Evolutionary conservation across 75 land plant species (phyloP).

Genomic region (Cunninghamia lanceolata): DNA sequence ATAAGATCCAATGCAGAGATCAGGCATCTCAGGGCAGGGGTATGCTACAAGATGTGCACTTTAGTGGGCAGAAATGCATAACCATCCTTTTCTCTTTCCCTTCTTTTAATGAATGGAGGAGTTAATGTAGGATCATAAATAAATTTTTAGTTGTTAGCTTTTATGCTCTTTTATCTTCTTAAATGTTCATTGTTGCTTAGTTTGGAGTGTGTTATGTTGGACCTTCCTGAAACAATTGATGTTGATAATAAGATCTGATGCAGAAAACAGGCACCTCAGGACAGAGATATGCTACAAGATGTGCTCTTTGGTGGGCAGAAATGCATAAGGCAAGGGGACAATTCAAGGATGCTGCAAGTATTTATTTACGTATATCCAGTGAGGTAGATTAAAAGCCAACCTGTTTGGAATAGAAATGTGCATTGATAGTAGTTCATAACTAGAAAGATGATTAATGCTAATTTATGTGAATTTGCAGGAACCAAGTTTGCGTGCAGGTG

Average conservation of each 20-base stretch:
- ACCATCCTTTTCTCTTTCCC: not conserved
- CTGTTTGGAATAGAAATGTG: not conserved
- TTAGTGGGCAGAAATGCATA: constrained; percentile 98
- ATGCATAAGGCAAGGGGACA: constrained; percentile 87
- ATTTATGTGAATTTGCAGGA: constrained; percentile 41
- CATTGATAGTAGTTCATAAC: constrained; percentile 5
- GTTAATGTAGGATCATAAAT: too few species aligned
- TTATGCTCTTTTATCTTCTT: too few species aligned
- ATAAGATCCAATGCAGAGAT: constrained; percentile 48
- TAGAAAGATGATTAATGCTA: not conserved
- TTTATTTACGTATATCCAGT: constrained; percentile 71
- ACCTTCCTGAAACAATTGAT: not conserved
- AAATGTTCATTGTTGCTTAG: too few species aligned
- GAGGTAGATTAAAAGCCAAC: constrained; percentile 47
- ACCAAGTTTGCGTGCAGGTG: constrained; percentile 78
- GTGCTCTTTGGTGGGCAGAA: constrained; percentile 97
- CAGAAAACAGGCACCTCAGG: constrained; percentile 74
- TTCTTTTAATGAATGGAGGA: too few species aligned
- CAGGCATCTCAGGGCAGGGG: constrained; percentile 57
- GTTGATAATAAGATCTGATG: constrained; percentile 7
- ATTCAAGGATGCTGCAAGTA: constrained; percentile 80
- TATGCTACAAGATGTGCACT: constrained; percentile 90
- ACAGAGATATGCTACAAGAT: constrained; percentile 77
- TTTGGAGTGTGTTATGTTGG: not conserved
- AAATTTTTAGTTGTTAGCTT: too few species aligned